Percentiles rank a stretch among this genome's conserved stretches.
phyloP scores from a whole-genome alignment of 2,329 filamentous ascomycete species.

The Colletotrichum sp. region DNA sequence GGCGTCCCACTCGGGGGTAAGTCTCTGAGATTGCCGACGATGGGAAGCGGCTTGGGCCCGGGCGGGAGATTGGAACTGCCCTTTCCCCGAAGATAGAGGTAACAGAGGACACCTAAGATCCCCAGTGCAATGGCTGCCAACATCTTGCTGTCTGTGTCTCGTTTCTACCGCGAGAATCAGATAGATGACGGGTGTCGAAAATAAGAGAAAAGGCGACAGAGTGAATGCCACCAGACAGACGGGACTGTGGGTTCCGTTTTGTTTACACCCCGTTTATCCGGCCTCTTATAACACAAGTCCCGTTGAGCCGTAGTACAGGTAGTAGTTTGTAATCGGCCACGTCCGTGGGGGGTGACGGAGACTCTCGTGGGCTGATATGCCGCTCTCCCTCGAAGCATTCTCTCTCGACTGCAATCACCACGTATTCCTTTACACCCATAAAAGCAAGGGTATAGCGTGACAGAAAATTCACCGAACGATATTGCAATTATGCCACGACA shows the following conservation, averaged over 20 bases:
- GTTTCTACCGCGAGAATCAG: not conserved
- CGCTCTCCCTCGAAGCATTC: not conserved
- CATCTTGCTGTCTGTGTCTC: not conserved
- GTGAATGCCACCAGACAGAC: not conserved
- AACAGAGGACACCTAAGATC: not conserved
- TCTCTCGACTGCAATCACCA: not conserved
- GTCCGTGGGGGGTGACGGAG: not conserved
- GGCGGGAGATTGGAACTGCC: slow-evolving; percentile 17
- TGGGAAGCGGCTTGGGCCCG: slow-evolving; percentile 36
- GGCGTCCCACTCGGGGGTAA: slow-evolving; percentile 37
- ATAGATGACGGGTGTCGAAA: not conserved
- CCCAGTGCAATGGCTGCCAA: not conserved
- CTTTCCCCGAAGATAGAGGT: not conserved
- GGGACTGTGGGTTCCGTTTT: not conserved
- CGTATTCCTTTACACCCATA: not conserved
- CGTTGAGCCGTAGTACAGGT: not conserved
- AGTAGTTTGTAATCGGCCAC: not conserved
- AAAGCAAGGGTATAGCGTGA: not conserved
- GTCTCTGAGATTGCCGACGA: slow-evolving; percentile 52
- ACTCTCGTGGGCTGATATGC: not conserved
- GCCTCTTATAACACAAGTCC: not conserved
- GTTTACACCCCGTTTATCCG: not conserved
- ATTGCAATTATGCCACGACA: not conserved
- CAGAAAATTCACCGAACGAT: not conserved
- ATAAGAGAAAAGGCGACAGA: not conserved